Evolutionary conservation across 1,284 basidiomycete species (phyloP).

Genomic region (Ustilago xerochloae): DNA sequence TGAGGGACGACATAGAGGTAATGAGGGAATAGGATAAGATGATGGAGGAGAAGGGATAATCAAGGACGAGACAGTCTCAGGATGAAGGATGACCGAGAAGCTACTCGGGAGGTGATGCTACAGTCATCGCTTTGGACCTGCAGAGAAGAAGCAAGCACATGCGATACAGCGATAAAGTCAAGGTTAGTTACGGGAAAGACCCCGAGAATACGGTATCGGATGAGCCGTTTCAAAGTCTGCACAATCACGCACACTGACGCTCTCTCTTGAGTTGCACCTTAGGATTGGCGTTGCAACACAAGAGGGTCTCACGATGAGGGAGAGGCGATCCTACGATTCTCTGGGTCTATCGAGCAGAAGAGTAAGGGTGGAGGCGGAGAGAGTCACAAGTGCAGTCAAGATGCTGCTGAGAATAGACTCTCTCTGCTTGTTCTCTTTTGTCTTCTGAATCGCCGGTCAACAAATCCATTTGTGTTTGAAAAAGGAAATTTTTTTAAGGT

Average conservation of each 20-base stretch:
- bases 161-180: too few species aligned
- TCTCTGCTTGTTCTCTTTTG: neutral
- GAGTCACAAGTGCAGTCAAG: neutral
- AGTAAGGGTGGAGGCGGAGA: neutral
- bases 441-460: slow-evolving; percentile 13
- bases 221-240: neutral
- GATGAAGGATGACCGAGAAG: neutral
- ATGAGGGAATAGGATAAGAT: neutral
- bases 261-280: neutral
- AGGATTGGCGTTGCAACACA: neutral
- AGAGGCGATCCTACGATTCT: slow-evolving; percentile 1
- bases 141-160: neutral
- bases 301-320: neutral
- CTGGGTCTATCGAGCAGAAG: neutral
- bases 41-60: neutral
- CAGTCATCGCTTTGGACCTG: neutral
- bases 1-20: neutral
- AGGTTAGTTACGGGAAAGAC: neutral
- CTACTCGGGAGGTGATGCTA: neutral
- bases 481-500: neutral
- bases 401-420: neutral
- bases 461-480: neutral
- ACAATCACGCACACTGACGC: slow-evolving; percentile 3
- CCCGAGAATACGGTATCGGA: neutral
- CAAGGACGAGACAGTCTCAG: neutral